A percentile compares a stretch with the other conserved stretches of the same genome.
Conservation (phyloP, 2,329 filamentous ascomycete species). For the Aureobasidium melanogenum region DNA sequence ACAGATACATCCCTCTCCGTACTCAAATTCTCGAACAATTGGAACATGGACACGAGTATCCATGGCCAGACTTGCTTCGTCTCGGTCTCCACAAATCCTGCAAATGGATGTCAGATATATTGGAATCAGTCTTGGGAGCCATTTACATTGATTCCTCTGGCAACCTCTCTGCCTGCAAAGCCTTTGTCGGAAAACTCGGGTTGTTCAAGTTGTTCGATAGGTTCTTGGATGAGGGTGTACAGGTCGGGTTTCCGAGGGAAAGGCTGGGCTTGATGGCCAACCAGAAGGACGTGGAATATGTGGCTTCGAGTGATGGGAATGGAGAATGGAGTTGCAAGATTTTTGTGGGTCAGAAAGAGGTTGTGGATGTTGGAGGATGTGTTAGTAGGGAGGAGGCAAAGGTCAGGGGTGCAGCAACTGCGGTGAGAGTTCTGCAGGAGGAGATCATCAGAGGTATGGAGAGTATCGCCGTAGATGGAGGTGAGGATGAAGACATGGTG, state of each 20-base stretch:
- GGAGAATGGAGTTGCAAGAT: slow-evolving; percentile 25
- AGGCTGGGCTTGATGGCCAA: slow-evolving; percentile 53
- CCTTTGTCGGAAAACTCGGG: slow-evolving; percentile 54
- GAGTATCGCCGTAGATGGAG: neutral
- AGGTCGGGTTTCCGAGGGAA: slow-evolving; percentile 56
- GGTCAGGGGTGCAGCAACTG: slow-evolving; percentile 26
- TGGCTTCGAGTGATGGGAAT: slow-evolving; percentile 7
- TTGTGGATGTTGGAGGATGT: slow-evolving; percentile 27
- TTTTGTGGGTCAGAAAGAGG: slow-evolving; percentile 25
- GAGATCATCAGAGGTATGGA: neutral
- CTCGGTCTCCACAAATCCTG: slow-evolving; percentile 45
- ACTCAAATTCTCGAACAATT: slow-evolving; percentile 45
- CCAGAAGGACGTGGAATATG: slow-evolving; percentile 47
- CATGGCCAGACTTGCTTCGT: slow-evolving; percentile 63
- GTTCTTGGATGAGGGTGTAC: slow-evolving; percentile 48
- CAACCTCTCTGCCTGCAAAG: slow-evolving; percentile 48
- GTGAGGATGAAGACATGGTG: neutral
- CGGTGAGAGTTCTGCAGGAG: slow-evolving; percentile 7
- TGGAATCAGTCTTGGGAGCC: slow-evolving; percentile 74
- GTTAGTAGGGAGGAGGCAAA: slow-evolving; percentile 29
- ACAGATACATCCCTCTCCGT: slow-evolving; percentile 42
- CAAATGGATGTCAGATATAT: slow-evolving; percentile 76
- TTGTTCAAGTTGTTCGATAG: slow-evolving; percentile 55
- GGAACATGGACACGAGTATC: slow-evolving; percentile 48
- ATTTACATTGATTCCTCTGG: slow-evolving; percentile 71